phyloP scores from a whole-genome alignment of 352 stramenopile species.

The Globisporangium sylvaticum region DNA sequence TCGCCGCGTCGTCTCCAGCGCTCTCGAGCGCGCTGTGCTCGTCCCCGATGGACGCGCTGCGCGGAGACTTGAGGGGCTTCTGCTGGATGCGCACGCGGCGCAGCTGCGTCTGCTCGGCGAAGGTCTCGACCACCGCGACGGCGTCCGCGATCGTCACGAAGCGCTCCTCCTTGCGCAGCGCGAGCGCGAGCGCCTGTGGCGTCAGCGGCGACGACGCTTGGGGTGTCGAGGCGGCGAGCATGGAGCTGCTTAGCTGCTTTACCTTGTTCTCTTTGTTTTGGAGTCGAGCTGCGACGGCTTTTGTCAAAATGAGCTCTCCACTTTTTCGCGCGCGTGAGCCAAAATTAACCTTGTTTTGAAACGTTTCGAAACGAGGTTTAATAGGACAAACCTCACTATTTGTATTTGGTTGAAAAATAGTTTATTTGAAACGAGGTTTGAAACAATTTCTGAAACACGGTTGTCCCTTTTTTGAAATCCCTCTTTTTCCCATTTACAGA shows the following conservation, averaged over 20 bases:
- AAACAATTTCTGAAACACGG: too few species aligned
- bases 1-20: not conserved
- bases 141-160: slow-evolving; percentile 61
- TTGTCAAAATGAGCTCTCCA: slow-evolving; percentile 26
- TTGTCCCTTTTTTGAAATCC: too few species aligned
- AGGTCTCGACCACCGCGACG: slow-evolving; percentile 55
- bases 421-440: too few species aligned
- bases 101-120: slow-evolving; percentile 50
- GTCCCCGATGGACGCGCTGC: slow-evolving; percentile 2
- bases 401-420: too few species aligned
- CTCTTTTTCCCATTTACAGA: too few species aligned
- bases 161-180: slow-evolving; percentile 57
- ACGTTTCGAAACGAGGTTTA: slow-evolving; percentile 13
- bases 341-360: not conserved
- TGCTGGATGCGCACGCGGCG: slow-evolving; percentile 53
- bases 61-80: slow-evolving; percentile 8
- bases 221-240: not conserved
- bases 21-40: slow-evolving; percentile 9
- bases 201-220: not conserved
- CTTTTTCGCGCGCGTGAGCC: not conserved
- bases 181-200: slow-evolving; percentile 3
- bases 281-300: slow-evolving; percentile 37
- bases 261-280: slow-evolving; percentile 1
- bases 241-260: not conserved
- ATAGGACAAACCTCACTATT: not conserved